Evolutionary conservation across 2,329 filamentous ascomycete species (phyloP).

Genomic region (Xylariaceae sp.): DNA sequence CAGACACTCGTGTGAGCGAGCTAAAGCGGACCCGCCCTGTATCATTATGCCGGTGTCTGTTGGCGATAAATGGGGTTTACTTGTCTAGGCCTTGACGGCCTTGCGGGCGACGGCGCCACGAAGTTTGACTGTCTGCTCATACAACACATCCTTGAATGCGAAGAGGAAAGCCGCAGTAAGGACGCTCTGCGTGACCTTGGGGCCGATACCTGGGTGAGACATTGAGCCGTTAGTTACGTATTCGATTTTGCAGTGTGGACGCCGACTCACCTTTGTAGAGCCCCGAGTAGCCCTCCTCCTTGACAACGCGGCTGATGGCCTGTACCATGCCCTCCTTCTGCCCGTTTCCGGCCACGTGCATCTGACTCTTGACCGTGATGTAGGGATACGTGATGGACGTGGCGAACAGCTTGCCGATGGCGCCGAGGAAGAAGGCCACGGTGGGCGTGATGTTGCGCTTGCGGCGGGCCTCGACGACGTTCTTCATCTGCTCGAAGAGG

Average conservation of each 20-base stretch:
- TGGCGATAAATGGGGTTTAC: no score
- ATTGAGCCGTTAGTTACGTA: slow-evolving; percentile 3
- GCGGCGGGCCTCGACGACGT: slow-evolving; percentile 63
- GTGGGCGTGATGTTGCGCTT: slow-evolving; percentile 69
- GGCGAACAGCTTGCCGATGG: slow-evolving; percentile 88
- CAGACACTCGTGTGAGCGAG: no score
- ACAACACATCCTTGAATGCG: slow-evolving; percentile 95
- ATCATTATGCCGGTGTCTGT: no score
- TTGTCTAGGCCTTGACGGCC: slow-evolving; percentile 30
- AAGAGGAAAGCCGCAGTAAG: slow-evolving; percentile 94
- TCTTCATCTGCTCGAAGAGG: slow-evolving; percentile 97
- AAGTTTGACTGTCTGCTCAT: slow-evolving; percentile 70
- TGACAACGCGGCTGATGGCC: slow-evolving; percentile 72
- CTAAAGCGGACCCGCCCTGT: no score
- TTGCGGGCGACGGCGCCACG: slow-evolving; percentile 40
- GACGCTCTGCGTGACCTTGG: slow-evolving; percentile 95
- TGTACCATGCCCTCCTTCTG: slow-evolving; percentile 74
- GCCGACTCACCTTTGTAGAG: slow-evolving; percentile 78
- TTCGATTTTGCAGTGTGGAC: no score
- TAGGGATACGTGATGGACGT: slow-evolving; percentile 96
- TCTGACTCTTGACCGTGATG: slow-evolving; percentile 96
- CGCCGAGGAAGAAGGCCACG: slow-evolving; percentile 85
- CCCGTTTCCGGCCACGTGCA: slow-evolving; percentile 80
- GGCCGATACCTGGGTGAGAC: slow-evolving; percentile 66
- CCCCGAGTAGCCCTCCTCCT: slow-evolving; percentile 84